Conservation (phyloP, 2,329 filamentous ascomycete genomes). For the Diplocarpon mali region DNA sequence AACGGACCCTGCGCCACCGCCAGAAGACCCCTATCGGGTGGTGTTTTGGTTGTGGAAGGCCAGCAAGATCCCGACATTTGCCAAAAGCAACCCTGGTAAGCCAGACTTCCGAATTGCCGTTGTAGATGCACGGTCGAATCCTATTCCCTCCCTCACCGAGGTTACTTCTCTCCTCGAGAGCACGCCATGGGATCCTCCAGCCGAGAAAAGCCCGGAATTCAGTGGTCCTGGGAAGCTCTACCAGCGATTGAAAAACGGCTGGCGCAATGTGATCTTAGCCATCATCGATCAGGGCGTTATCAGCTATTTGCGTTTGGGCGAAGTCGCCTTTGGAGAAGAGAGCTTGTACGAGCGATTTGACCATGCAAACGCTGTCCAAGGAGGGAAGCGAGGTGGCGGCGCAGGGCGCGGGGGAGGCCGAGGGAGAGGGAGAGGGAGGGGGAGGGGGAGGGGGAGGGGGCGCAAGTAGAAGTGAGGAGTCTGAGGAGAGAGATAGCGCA, state of each 20-base stretch:
- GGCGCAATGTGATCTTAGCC: slow-evolving; percentile 73
- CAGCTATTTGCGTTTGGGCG: slow-evolving; percentile 73
- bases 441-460: slow-evolving; percentile 23
- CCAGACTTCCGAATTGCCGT: slow-evolving; percentile 84
- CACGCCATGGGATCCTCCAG: slow-evolving; percentile 56
- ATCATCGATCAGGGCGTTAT: slow-evolving; percentile 84
- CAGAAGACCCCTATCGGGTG: slow-evolving; percentile 51
- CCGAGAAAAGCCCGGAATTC: slow-evolving; percentile 29
- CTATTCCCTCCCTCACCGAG: slow-evolving; percentile 63
- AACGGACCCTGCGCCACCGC: slow-evolving; percentile 25
- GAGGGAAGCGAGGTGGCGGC: slow-evolving; percentile 28
- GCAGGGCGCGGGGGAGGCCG: slow-evolving; percentile 29
- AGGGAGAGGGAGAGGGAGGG: slow-evolving; percentile 20
- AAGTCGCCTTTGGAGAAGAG: slow-evolving; percentile 71
- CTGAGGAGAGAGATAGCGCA: neutral
- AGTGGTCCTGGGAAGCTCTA: slow-evolving; percentile 44
- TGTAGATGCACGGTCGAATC: slow-evolving; percentile 60
- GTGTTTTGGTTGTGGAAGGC: slow-evolving; percentile 79
- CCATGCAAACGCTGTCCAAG: slow-evolving; percentile 29
- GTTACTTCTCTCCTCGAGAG: slow-evolving; percentile 60
- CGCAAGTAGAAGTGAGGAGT: slow-evolving; percentile 1
- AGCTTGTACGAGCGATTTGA: slow-evolving; percentile 53
- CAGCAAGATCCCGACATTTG: slow-evolving; percentile 46
- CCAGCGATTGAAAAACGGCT: slow-evolving; percentile 71
- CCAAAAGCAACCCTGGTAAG: slow-evolving; percentile 64